Percentiles rank a stretch among this genome's conserved stretches.
phyloP scores from a whole-genome alignment of 2,329 filamentous ascomycete species.

The Alternaria gansuensis region DNA sequence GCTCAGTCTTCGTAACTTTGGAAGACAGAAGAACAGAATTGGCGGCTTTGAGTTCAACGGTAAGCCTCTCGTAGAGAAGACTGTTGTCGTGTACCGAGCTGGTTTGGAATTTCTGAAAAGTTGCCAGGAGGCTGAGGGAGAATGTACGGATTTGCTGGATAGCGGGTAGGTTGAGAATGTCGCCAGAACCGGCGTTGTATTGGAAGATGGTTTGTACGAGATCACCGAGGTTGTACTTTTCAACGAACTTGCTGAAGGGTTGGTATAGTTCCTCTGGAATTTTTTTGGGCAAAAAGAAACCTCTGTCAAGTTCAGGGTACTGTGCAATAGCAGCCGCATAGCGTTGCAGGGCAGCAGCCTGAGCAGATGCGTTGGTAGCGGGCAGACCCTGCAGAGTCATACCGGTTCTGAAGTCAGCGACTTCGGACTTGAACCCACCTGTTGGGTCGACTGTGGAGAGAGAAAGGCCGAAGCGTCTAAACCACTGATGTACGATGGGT shows the following conservation, averaged over 20 bases:
- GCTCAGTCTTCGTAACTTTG: constrained; percentile 41
- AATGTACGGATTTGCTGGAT: constrained; percentile 36
- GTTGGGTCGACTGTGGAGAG: neutral
- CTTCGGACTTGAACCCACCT: neutral
- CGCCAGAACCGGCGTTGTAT: constrained; percentile 34
- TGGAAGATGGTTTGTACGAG: constrained; percentile 52
- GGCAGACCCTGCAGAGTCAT: constrained; percentile 14
- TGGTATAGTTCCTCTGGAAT: constrained; percentile 60
- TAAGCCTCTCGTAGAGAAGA: constrained; percentile 30
- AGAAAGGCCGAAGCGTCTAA: constrained; percentile 24
- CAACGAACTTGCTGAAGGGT: constrained; percentile 60
- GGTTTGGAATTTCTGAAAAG: constrained; percentile 18
- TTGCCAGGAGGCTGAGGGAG: constrained; percentile 17
- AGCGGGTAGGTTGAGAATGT: constrained; percentile 56
- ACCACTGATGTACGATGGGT: constrained; percentile 45
- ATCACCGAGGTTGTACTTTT: constrained; percentile 59
- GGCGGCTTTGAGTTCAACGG: constrained; percentile 17
- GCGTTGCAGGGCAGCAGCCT: constrained; percentile 24
- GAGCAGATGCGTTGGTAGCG: constrained; percentile 20
- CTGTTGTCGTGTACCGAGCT: constrained; percentile 35
- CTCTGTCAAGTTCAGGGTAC: constrained; percentile 35
- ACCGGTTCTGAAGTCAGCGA: constrained; percentile 47
- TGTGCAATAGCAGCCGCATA: constrained; percentile 40
- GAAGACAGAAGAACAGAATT: constrained; percentile 25
- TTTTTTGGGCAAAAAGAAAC: constrained; percentile 58